Base-by-base conservation (phyloP, 495 filamentous ascomycete species). In the Talaromyces thailandensis region DNA sequence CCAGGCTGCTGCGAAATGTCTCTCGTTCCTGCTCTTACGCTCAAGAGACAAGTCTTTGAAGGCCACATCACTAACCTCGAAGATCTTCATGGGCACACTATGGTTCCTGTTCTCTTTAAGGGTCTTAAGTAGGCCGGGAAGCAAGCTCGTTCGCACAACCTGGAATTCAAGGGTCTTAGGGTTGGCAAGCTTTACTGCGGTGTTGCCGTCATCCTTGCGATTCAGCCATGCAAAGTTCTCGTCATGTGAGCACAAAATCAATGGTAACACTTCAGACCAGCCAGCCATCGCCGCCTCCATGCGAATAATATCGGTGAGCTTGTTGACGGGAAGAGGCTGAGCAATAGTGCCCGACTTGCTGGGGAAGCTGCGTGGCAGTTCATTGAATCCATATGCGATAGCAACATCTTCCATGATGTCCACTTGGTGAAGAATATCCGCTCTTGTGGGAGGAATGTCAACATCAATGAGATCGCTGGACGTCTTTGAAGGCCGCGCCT, bases 391-490 rank as follows among this genome's bases (percentile, higher is more conserved):
- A 75, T 96, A 95, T 18, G 90, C 90, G 63, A 98, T 91, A 18
- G 92, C 94, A 18, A 94, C 86, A 74, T 99, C 94, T 75, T 99
- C 94, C 94, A 99, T 98, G 67, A 99, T 91, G 72, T 99, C 94
- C 65, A 90, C 92, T 72, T 96, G 88, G 74, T 99, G 95, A 21
- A 99, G 83, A 23, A 99, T 88, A 75, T 98, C 94, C 6, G 94
- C 93, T 26, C 94, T 86, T 45, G 91, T 97, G 26, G 92, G 85
- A 9, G 94, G 94, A 45, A 98, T 81, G 32, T 85, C 81, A 24
- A 97, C 86, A 62, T 93, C 86, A 65, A 98, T 82, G 40, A 88
- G 70, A 64, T 89, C 82, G 25, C 78, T 68, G 62, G 88, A 80
- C 58, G 80, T 71, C 23, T 71, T 69, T 0, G 91, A 93, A 18